These are phyloP conservation scores for Niebla homalea DNA, from an alignment of 495 filamentous ascomycete species.

Conservation along the genomic window DNA sequence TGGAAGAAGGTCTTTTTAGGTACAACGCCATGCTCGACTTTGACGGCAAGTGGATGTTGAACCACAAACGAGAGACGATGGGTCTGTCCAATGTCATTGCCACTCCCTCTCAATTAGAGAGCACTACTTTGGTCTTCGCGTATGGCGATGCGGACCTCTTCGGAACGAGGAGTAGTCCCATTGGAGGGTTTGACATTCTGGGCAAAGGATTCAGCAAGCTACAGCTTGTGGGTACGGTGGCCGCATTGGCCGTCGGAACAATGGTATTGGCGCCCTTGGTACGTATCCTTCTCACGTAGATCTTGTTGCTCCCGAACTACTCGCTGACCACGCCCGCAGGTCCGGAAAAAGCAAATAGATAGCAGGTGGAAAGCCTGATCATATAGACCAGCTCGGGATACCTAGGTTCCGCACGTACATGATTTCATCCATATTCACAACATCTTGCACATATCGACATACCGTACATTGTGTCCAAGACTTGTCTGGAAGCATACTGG, in stretches of 20 bases:
- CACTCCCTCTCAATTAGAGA: constrained; percentile 70
- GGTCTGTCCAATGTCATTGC: constrained; percentile 62
- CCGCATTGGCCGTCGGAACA: constrained; percentile 62
- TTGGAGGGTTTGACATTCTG: constrained; percentile 77
- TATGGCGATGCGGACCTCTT: constrained; percentile 76
- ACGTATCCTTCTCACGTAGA: constrained; percentile 21
- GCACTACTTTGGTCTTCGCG: constrained; percentile 80
- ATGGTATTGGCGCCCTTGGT: constrained; percentile 74
- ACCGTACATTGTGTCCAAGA: neutral
- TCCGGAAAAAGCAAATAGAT: constrained; percentile 19
- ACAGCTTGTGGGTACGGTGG: constrained; percentile 69
- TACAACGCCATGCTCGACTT: constrained; percentile 71
- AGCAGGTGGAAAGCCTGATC: constrained; percentile 14
- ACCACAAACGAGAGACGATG: constrained; percentile 70
- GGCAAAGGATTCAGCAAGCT: constrained; percentile 88
- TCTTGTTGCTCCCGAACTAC: neutral
- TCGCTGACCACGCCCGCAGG: constrained; percentile 6
- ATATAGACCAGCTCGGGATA: neutral
- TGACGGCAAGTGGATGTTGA: constrained; percentile 66
- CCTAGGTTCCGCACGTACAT: neutral
- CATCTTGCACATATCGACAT: neutral
- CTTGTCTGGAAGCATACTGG: neutral
- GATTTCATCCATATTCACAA: neutral
- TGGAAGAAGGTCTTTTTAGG: constrained; percentile 67
- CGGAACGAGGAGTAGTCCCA: constrained; percentile 71